Conservation (phyloP, 2,329 filamentous ascomycete species). For the Dactylellina cionopaga region DNA sequence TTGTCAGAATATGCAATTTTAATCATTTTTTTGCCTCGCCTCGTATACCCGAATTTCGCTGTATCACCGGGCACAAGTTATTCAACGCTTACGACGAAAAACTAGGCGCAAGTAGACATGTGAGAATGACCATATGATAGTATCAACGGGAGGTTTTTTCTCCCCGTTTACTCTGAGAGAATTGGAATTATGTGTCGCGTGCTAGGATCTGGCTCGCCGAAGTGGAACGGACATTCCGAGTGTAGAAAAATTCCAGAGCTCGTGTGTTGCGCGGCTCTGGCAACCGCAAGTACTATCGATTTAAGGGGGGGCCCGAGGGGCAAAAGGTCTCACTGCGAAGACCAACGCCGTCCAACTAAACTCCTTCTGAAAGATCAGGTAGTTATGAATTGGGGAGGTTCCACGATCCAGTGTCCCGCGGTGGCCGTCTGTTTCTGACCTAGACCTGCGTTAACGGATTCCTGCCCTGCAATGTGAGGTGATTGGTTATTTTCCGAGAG, state of each 20-base stretch:
- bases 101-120: no score
- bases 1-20: no score
- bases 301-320: conserved; percentile 5
- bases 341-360: neutral
- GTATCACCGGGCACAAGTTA: no score
- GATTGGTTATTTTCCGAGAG: conserved; percentile 48
- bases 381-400: conserved; percentile 46
- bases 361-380: conserved; percentile 2
- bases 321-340: conserved; percentile 4
- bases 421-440: conserved; percentile 38
- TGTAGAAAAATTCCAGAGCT: conserved; percentile 9
- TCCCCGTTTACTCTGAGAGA: no score
- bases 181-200: neutral
- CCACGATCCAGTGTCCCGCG: conserved; percentile 21
- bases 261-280: neutral
- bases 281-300: conserved; percentile 5
- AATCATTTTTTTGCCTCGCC: no score
- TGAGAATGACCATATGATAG: conserved; percentile 1
- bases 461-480: neutral
- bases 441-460: conserved; percentile 27
- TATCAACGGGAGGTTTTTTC: no score
- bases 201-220: conserved; percentile 35
- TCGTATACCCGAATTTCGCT: no score
- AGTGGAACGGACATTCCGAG: conserved; percentile 29
- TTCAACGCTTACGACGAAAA: no score